phyloP scores from a whole-genome alignment of 306 rosid genomes.

The Cicer pinnatifidum region DNA sequence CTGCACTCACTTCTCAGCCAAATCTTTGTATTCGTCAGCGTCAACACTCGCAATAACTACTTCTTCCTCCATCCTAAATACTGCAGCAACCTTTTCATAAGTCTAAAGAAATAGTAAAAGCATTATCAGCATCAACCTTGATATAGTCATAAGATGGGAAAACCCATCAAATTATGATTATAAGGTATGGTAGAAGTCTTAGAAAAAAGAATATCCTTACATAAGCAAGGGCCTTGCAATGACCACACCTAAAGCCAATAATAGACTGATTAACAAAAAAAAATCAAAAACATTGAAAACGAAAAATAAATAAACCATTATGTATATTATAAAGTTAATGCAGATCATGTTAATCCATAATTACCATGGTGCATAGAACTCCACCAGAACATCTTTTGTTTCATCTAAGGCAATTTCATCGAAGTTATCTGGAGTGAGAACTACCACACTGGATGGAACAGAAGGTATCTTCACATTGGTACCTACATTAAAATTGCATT shows the following conservation, averaged over 20 bases:
- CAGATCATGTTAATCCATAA: slow-evolving; percentile 33
- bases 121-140: slow-evolving; percentile 35
- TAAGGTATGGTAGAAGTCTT: slow-evolving; percentile 16
- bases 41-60: slow-evolving; percentile 80
- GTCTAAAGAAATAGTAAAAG: slow-evolving; percentile 50
- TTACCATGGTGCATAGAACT: slow-evolving; percentile 97
- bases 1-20: slow-evolving; percentile 77
- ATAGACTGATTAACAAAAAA: slow-evolving; percentile 2
- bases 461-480: slow-evolving; percentile 83
- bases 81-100: slow-evolving; percentile 86
- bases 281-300: slow-evolving; percentile 21
- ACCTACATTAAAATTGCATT: slow-evolving; percentile 56
- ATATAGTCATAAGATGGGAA: slow-evolving; percentile 19
- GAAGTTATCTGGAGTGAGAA: slow-evolving; percentile 68
- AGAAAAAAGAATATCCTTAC: slow-evolving; percentile 57
- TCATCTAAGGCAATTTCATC: slow-evolving; percentile 72
- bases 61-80: slow-evolving; percentile 68
- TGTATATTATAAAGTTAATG: not conserved
- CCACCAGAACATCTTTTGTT: slow-evolving; percentile 85
- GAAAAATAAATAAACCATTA: not conserved
- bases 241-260: slow-evolving; percentile 80
- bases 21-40: slow-evolving; percentile 72
- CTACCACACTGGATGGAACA: slow-evolving; percentile 66
- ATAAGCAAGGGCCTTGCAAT: slow-evolving; percentile 89
- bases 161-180: slow-evolving; percentile 1